Base-by-base conservation (phyloP, 164 flowering plant species). In the Magnolia kwangsiensis region DNA sequence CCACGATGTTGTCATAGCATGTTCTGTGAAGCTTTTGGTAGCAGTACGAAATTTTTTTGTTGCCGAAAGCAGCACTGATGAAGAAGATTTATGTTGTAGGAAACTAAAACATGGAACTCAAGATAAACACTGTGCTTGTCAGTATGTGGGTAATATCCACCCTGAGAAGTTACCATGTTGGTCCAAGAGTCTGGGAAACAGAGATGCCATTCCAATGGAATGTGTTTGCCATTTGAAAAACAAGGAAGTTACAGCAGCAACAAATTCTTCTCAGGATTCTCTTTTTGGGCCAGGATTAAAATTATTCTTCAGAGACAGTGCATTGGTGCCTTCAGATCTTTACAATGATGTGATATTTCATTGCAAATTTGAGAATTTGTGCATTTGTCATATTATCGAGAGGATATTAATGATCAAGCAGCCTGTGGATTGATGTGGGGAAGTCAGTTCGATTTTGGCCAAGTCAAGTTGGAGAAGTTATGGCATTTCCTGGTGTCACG, bases 381-480 rank as follows among this genome's bases (percentile, higher is more conserved):
- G 98, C 87, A 92, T 95, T 81, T 88, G 90, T 78, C 82, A 90
- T 79, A 86, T 92, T 80, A 84, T 87, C 77, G 88, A 88, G 81
- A 84, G 84, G 80, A 77, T 88, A 78, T 80, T 71, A 83, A 80
- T 61, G 85, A 84, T 78, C 78, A 88, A 85, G 83, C 80, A 81
- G 79, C 75, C 83, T 61, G 78, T 74, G 76, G 77, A 50, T 24
- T 75, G 61, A 23, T 16, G 20, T 50, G 76, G 50, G 20, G 4
- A 16, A 5, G 58, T 55, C 70, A 37, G 51, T 45, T 68, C 71
- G 61, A 72, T 59, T 37, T 74, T 72, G 20, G 29, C 75, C n/a
- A 51, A 64, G 49, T 68, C 55, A 23, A 71, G 27, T 70, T 76
- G 69, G 64, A 75, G 74, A 66, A 73, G 7, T 76, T 65, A 14